Percentiles rank a stretch among this genome's conserved stretches.
Evolutionary conservation across 345 rosid species (phyloP).

Genomic region (Aegle marmelos): DNA sequence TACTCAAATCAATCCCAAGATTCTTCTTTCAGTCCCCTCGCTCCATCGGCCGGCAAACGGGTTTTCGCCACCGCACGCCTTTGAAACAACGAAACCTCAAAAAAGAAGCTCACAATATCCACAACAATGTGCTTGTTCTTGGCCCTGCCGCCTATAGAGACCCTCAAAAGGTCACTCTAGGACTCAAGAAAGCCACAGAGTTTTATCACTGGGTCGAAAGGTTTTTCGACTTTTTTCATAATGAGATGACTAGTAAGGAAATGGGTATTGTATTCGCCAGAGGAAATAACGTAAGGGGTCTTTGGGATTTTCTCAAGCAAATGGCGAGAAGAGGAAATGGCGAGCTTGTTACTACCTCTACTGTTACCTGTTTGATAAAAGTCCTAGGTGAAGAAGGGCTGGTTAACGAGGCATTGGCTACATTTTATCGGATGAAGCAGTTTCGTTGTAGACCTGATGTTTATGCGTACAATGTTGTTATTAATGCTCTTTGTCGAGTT

Average conservation of each 20-base stretch:
- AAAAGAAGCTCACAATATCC: constrained; percentile 35
- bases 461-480: constrained; percentile 65
- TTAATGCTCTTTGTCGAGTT: constrained; percentile 67
- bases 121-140: constrained; percentile 37
- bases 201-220: constrained; percentile 64
- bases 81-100: constrained; percentile 58
- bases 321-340: constrained; percentile 37
- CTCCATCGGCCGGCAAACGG: constrained; percentile 71
- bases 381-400: constrained; percentile 89
- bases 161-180: constrained; percentile 47
- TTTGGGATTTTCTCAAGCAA: constrained; percentile 71
- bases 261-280: constrained; percentile 67
- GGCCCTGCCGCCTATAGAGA: constrained; percentile 81
- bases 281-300: constrained; percentile 49
- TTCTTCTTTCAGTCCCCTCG: constrained; percentile 71
- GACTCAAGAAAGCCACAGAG: constrained; percentile 58
- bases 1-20: constrained; percentile 64
- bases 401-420: constrained; percentile 61
- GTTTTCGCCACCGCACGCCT: constrained; percentile 72
- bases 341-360: constrained; percentile 38
- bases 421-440: constrained; percentile 73
- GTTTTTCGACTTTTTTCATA: constrained; percentile 44
- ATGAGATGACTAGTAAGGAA: constrained; percentile 69
- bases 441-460: constrained; percentile 76
- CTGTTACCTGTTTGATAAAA: constrained; percentile 89